Conservation (phyloP, 176 grass and related monocot species). For the Calamus simplicifolius region DNA sequence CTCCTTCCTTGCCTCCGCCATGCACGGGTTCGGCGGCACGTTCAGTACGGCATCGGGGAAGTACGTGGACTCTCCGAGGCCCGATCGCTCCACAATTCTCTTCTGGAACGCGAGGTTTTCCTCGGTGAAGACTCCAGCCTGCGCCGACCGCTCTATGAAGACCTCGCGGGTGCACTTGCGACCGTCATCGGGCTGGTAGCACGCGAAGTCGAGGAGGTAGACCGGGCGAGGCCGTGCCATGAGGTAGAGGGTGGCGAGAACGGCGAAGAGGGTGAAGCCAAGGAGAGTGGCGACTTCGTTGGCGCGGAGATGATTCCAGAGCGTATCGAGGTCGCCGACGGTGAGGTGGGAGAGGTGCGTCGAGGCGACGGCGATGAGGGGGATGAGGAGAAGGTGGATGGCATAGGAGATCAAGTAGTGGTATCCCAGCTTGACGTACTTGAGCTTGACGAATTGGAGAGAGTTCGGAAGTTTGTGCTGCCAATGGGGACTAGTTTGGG, state of each 20-base stretch:
- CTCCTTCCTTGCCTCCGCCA: slow-evolving; percentile 5
- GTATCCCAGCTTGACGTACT: slow-evolving; percentile 3
- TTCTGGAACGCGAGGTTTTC: slow-evolving; percentile 6
- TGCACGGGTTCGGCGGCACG: not conserved
- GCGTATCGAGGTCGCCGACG: not conserved
- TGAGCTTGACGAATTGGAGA: too few species aligned
- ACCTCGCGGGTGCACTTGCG: not conserved
- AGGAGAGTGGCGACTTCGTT: not conserved
- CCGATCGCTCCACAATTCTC: slow-evolving; percentile 11
- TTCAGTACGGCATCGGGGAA: not conserved
- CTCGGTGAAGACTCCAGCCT: not conserved
- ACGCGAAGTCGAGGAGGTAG: slow-evolving; percentile 13
- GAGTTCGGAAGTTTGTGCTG: too few species aligned
- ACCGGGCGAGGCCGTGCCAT: not conserved
- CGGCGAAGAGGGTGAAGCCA: not conserved
- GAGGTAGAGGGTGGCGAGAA: not conserved
- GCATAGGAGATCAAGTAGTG: slow-evolving; percentile 4
- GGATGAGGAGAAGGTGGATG: slow-evolving; percentile 1
- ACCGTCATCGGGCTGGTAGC: not conserved
- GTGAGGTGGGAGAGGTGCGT: not conserved
- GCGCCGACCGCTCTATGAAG: not conserved
- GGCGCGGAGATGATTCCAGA: not conserved
- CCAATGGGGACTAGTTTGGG: too few species aligned
- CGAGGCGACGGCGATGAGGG: not conserved
- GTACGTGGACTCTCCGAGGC: slow-evolving; percentile 6